Evolutionary conservation across 106 monocot species (phyloP).

Genomic region (Allium fistulosum): DNA sequence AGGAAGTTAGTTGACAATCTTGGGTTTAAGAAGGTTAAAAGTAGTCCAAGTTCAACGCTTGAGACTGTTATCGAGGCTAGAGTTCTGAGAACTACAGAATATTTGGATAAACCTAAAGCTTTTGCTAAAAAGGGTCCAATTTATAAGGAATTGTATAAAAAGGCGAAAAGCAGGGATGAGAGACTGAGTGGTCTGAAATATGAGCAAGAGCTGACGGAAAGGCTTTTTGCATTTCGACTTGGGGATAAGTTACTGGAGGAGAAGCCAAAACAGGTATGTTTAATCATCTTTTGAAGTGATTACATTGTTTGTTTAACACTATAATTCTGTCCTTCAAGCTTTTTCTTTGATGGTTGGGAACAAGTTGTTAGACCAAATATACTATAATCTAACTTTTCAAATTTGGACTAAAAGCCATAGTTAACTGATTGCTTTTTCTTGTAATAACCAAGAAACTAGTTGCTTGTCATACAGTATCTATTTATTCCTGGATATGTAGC

Average conservation of each 20-base stretch:
- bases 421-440: too few species aligned
- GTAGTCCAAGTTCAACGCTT: neutral
- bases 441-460: too few species aligned
- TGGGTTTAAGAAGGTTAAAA: constrained; percentile 2
- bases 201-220: constrained; percentile 54
- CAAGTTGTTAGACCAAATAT: neutral
- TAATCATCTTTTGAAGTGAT: neutral
- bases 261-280: constrained; percentile 40
- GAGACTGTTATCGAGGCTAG: neutral
- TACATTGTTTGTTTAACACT: neutral
- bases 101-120: neutral
- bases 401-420: too few species aligned
- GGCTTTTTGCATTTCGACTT: constrained; percentile 17
- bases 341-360: neutral
- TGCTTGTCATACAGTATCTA: too few species aligned
- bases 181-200: constrained; percentile 47
- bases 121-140: constrained; percentile 19
- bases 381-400: too few species aligned
- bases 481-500: too few species aligned
- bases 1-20: constrained; percentile 37
- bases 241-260: constrained; percentile 8
- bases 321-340: neutral
- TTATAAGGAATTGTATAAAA: constrained; percentile 73
- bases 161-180: constrained; percentile 24
- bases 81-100: neutral